Evolutionary conservation across 441 rosid species (phyloP), one percentile per base, ranked within the genome.

Genomic region (Manihot esculenta): DNA sequence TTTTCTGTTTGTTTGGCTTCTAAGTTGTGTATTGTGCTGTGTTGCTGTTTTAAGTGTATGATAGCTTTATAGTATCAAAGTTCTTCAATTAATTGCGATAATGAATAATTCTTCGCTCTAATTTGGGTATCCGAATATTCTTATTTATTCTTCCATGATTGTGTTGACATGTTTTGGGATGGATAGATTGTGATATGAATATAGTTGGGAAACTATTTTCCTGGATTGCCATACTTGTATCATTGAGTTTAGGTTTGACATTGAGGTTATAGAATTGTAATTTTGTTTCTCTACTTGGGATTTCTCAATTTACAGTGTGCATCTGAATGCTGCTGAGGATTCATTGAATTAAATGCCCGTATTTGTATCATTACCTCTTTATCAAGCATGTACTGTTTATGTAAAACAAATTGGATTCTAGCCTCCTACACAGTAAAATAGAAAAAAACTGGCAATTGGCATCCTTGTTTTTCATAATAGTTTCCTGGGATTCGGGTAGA

Each of bases 31-130:
- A 14, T 38, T 70, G 64, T 50, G 21, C 23, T 58, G 18, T 26
- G 64, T 53, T 26, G 23, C 35, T 35, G 21, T 27, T 62, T 27
- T 21, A 44, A 49, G 58, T 72, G 44, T 64, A 58, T 69, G 63
- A n/a, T 72, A 58, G 48, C 27, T 62, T 20, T 51, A 70, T 7
- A 24, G 41, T 62, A 35, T 61, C 1, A 17, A 50, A 63, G 17
- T 38, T 64, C 21, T 20, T 20, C 15, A 64, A 47, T 50, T 23
- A 18, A 1, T 60, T 60, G 49, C 61, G 41, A 24, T 21, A 26
- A 45, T 64, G 68, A 15, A 41, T 61, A 41, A n/a, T 51, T 26
- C 20, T 13, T 66, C 38, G 49, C 15, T 3, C 24, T 1, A 8
- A 23, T 41, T 55, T 51, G 7, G 47, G 48, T 8, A 11, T 7